phyloP scores from a whole-genome alignment of 2,329 filamentous ascomycete species.

The Clarireedia paspali region DNA sequence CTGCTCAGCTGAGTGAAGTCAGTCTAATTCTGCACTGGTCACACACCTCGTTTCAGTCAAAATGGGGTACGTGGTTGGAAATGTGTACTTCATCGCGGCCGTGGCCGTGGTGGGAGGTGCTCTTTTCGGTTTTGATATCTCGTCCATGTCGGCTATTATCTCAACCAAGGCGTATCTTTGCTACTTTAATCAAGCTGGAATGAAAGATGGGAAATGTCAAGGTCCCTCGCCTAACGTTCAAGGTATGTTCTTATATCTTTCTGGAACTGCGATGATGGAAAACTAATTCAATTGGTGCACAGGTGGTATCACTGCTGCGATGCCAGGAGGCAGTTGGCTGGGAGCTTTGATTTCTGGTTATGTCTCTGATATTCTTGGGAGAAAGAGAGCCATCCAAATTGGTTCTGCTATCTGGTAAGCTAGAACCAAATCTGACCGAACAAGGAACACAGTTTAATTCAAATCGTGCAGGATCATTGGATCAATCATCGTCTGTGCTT shows the following conservation, averaged over 20 bases:
- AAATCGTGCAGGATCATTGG: slow-evolving; percentile 46
- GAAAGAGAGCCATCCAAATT: slow-evolving; percentile 41
- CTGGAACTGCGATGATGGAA: slow-evolving; percentile 35
- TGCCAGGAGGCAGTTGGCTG: slow-evolving; percentile 63
- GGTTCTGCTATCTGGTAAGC: slow-evolving; percentile 37
- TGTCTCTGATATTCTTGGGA: slow-evolving; percentile 47
- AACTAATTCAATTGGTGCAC: slow-evolving; percentile 35
- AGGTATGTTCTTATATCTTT: slow-evolving; percentile 28
- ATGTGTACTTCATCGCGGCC: slow-evolving; percentile 28
- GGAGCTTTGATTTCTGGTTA: slow-evolving; percentile 54
- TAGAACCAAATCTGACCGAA: neutral
- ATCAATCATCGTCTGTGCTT: slow-evolving; percentile 50
- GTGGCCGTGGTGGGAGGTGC: slow-evolving; percentile 28
- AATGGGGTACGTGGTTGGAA: slow-evolving; percentile 22
- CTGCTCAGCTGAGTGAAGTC: no score
- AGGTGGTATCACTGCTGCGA: slow-evolving; percentile 61
- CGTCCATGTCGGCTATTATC: slow-evolving; percentile 51
- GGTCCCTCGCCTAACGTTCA: slow-evolving; percentile 38
- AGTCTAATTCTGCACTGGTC: no score
- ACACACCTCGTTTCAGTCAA: neutral
- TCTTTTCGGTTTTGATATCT: slow-evolving; percentile 43
- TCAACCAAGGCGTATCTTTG: slow-evolving; percentile 41
- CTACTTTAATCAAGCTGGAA: slow-evolving; percentile 38
- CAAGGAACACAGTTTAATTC: neutral
- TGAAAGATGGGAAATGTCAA: slow-evolving; percentile 37